Percentiles rank a stretch among this genome's conserved stretches.
Conservation (phyloP, 208 protist genomes). For the Balamuthia mandrillaris region DNA sequence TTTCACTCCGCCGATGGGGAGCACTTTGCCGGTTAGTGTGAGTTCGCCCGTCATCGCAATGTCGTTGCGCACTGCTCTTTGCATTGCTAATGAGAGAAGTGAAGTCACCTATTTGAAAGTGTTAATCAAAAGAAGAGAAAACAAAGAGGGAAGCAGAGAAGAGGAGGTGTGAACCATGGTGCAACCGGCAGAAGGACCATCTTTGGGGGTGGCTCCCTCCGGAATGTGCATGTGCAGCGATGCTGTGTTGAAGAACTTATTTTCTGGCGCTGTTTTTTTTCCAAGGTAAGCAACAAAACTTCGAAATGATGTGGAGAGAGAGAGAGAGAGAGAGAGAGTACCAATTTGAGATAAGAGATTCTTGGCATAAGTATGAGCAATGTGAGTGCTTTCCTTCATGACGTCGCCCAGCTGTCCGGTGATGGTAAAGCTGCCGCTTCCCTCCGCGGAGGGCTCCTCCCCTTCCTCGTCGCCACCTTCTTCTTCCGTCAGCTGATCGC, state of each 20-base stretch:
- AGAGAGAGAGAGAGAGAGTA: neutral
- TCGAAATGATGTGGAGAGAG: conserved; percentile 6
- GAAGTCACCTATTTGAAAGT: conserved; percentile 45
- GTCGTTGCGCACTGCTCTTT: conserved; percentile 52
- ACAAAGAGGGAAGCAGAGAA: too few relatives aligned
- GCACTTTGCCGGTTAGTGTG: conserved; percentile 74
- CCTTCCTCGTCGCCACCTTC: neutral
- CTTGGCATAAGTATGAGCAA: conserved; percentile 73
- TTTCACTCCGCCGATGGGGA: conserved; percentile 76
- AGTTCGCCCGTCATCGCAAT: conserved; percentile 83
- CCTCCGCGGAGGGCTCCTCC: neutral
- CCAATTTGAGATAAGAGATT: conserved; percentile 31
- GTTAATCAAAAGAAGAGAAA: too few relatives aligned
- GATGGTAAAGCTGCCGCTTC: neutral
- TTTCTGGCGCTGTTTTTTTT: neutral
- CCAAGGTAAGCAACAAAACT: neutral
- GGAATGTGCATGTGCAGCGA: neutral
- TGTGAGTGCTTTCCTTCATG: conserved; percentile 77
- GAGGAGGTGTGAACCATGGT: too few relatives aligned
- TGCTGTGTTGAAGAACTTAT: too few relatives aligned
- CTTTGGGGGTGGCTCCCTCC: conserved; percentile 65
- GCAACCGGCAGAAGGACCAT: conserved; percentile 72
- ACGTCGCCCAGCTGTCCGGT: conserved; percentile 77
- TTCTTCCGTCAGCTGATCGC: neutral
- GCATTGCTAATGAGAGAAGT: conserved; percentile 74